Percentiles rank a stretch among this genome's conserved stretches.
phyloP scores from a whole-genome alignment of 78 protist genomes.

The Tieghemostelium lacteum region DNA sequence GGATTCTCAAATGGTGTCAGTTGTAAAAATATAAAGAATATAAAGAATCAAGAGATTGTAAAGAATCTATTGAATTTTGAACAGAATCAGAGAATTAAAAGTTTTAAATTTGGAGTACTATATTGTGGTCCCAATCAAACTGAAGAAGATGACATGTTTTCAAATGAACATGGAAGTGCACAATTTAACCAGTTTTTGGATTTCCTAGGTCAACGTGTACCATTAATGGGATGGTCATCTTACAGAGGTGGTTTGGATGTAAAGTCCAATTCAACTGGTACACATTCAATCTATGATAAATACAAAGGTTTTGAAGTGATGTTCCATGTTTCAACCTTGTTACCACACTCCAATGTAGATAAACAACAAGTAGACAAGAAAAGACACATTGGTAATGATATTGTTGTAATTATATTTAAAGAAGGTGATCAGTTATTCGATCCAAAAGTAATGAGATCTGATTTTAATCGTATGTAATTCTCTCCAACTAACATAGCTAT shows the following conservation, averaged over 20 bases:
- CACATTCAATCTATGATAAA: conserved; percentile 60
- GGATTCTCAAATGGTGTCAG: conserved; percentile 4
- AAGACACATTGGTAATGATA: conserved; percentile 89
- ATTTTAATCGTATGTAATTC: conserved; percentile 72
- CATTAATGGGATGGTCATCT: conserved; percentile 60
- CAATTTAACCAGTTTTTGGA: conserved; percentile 82
- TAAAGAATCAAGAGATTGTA: conserved; percentile 26
- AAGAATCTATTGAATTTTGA: conserved; percentile 64
- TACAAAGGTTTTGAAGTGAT: conserved; percentile 79
- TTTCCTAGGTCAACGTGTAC: conserved; percentile 81
- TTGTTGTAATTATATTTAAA: conserved; percentile 79
- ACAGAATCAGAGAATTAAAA: conserved; percentile 57
- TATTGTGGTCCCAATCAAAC: conserved; percentile 71
- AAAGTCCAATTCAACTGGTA: conserved; percentile 68
- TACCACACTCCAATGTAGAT: conserved; percentile 68
- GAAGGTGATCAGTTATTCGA: conserved; percentile 63
- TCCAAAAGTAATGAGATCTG: conserved; percentile 77
- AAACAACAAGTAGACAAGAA: conserved; percentile 85
- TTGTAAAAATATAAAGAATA: conserved; percentile 8
- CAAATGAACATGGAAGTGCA: conserved; percentile 44
- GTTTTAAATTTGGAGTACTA: conserved; percentile 79
- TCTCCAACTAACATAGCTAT: not conserved
- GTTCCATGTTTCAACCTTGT: conserved; percentile 87
- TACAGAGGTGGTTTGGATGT: conserved; percentile 87
- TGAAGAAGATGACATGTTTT: conserved; percentile 78